These are phyloP conservation scores for Capsella bursapastoris DNA, from an alignment of 345 rosid species.

Conservation along the genomic window DNA sequence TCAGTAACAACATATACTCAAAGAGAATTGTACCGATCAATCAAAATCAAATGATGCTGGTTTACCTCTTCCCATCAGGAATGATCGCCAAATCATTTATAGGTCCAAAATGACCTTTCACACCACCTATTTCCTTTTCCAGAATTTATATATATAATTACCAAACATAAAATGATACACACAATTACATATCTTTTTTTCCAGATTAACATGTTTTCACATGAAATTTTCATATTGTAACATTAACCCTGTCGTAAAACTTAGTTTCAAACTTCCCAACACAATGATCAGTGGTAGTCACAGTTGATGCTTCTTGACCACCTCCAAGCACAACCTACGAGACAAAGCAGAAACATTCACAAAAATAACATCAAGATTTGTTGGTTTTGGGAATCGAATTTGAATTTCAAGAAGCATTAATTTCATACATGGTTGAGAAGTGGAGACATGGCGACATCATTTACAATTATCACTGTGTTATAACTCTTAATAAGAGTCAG, in stretches of 20 bases:
- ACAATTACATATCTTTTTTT: neutral
- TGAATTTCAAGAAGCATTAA: neutral
- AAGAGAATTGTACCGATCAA: neutral
- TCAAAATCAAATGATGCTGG: neutral
- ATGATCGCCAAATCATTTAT: conserved; percentile 94
- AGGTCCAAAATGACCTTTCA: conserved; percentile 98
- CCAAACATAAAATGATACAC: conserved; percentile 20
- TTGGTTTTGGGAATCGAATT: neutral
- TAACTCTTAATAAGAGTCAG: conserved; percentile 90
- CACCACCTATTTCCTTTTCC: conserved; percentile 94
- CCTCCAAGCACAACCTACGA: conserved; percentile 96
- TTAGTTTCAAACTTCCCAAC: conserved; percentile 98
- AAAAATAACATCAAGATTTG: neutral
- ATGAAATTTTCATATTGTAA: neutral
- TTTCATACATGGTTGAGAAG: conserved; percentile 85
- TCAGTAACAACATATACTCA: conserved; percentile 8
- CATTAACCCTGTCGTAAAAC: conserved; percentile 61
- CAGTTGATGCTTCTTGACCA: conserved; percentile 97
- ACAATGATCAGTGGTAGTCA: conserved; percentile 97
- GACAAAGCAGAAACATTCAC: conserved; percentile 6
- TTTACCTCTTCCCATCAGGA: conserved; percentile 93
- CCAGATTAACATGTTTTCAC: conserved; percentile 3
- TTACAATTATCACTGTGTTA: conserved; percentile 77
- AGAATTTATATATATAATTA: conserved; percentile 53
- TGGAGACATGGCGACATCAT: conserved; percentile 97